Evolutionary conservation across 306 rosid genomes (phyloP), one percentile per base, ranked within the genome.

Genomic region (Benincasa hispida): DNA sequence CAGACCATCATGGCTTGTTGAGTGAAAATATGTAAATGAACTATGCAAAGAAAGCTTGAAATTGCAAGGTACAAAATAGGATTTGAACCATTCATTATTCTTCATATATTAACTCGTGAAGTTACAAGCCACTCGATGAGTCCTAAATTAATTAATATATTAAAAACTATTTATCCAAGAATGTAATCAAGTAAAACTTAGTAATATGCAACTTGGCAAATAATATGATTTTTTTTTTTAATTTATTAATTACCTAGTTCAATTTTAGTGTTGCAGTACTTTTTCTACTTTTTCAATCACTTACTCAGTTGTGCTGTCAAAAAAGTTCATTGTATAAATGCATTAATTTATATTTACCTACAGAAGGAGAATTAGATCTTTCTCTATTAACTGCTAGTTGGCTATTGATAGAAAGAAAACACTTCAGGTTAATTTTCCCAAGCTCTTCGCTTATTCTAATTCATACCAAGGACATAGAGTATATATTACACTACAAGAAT

Each of bases 391-490:
- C 91, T 14, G 98, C 91, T 50, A 96, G 98, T 84, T 94, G 98
- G 88, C 98, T 94, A 84, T 94, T 94, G 81, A 94, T 88, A 75
- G 98, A 86, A 79, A 94, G 97, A 86, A 89, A 92, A 67, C 98
- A 97, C 79, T 87, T 89, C 0, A 42, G 10, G 83, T 85, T 94
- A 70, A 94, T 85, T 81, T 80, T 91, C 75, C 83, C 96, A 74
- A 91, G 91, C 72, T 72, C 91, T 76, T 94, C 96, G 17, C 87
- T 90, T 79, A n/a, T n/a, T n/a, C n/a, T n/a, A n/a, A n/a, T n/a
- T n/a, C n/a, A n/a, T n/a, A n/a, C n/a, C n/a, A n/a, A n/a, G n/a
- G n/a, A n/a, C n/a, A n/a, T n/a, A n/a, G n/a, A n/a, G n/a, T n/a
- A n/a, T n/a, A n/a, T n/a, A n/a, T n/a, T n/a, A n/a, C n/a, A n/a